A percentile compares a stretch with the other conserved stretches of the same genome.
These are phyloP conservation scores for Globisporangium emineosum DNA, from an alignment of 352 stramenopile species.

Conservation along the genomic window DNA sequence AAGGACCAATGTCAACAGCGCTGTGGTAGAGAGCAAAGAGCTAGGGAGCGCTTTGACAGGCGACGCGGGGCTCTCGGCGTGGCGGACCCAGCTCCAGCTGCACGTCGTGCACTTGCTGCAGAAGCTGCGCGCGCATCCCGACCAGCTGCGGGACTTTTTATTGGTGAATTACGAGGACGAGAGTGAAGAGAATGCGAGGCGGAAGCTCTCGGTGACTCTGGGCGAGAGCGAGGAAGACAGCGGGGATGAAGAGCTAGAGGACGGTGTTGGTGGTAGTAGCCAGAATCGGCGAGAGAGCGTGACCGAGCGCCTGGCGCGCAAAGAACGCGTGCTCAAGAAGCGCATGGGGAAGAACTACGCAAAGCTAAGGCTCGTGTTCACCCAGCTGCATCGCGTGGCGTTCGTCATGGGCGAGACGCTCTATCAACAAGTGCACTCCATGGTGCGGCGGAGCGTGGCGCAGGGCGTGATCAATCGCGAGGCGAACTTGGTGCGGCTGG, in stretches of 20 bases:
- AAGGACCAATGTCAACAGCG: background rate
- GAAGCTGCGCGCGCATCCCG: conserved; percentile 31
- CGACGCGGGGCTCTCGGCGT: conserved; percentile 13
- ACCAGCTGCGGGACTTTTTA: conserved; percentile 35
- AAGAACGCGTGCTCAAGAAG: conserved; percentile 9
- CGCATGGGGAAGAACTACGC: conserved; percentile 14
- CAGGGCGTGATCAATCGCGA: conserved; percentile 39
- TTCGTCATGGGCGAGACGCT: conserved; percentile 41
- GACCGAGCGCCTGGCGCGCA: background rate
- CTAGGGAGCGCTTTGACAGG: too few relatives aligned
- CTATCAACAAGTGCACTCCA: conserved; percentile 33
- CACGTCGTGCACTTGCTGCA: conserved; percentile 46
- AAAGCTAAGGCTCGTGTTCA: conserved; percentile 30
- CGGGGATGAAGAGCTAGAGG: background rate
- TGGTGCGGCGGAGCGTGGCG: conserved; percentile 43
- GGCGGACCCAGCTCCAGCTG: conserved; percentile 39
- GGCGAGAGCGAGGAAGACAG: conserved; percentile 9
- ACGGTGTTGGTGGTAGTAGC: background rate
- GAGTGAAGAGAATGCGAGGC: conserved; percentile 13
- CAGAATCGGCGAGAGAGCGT: background rate
- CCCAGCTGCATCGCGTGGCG: conserved; percentile 30
- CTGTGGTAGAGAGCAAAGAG: background rate
- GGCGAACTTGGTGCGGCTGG: conserved; percentile 44
- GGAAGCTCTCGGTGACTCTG: conserved; percentile 14
- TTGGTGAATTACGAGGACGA: conserved; percentile 25